Evolutionary conservation across 1,284 basidiomycete species (phyloP).

Genomic region (Irpex sp.): DNA sequence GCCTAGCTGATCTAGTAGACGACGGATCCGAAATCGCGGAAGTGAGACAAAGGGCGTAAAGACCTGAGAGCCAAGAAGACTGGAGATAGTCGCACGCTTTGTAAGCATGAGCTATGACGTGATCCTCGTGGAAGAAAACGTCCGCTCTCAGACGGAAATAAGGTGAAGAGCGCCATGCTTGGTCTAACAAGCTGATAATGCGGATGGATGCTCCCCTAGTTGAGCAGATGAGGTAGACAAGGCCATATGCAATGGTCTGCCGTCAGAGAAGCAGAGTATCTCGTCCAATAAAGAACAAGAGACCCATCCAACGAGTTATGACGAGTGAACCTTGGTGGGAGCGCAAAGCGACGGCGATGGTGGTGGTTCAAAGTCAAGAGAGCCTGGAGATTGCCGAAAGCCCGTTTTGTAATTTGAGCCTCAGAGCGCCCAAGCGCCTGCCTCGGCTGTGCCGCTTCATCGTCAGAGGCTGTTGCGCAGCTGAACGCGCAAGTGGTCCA

Average conservation of each 20-base stretch:
- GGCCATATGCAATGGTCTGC: no score
- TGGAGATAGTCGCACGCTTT: neutral
- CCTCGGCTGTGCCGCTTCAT: neutral
- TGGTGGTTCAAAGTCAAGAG: constrained; percentile 38
- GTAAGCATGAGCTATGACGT: neutral
- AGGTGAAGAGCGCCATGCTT: neutral
- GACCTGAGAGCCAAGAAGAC: no score
- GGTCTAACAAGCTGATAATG: neutral
- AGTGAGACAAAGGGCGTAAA: no score
- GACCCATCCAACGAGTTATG: neutral
- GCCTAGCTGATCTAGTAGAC: no score
- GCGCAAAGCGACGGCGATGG: constrained; percentile 14
- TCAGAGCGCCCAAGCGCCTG: neutral
- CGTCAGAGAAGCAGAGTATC: no score
- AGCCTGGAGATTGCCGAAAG: constrained; percentile 12
- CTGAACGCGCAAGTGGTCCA: neutral
- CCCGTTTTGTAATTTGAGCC: neutral
- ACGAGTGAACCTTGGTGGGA: no score
- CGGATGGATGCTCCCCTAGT: neutral
- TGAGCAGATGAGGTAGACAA: no score
- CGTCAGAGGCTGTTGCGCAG: neutral
- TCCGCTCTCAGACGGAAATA: neutral
- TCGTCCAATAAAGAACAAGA: no score
- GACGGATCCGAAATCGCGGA: no score
- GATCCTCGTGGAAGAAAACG: neutral